Evolutionary conservation across 23 red algal species (phyloP).

Genomic region (Chondrus crispus): DNA sequence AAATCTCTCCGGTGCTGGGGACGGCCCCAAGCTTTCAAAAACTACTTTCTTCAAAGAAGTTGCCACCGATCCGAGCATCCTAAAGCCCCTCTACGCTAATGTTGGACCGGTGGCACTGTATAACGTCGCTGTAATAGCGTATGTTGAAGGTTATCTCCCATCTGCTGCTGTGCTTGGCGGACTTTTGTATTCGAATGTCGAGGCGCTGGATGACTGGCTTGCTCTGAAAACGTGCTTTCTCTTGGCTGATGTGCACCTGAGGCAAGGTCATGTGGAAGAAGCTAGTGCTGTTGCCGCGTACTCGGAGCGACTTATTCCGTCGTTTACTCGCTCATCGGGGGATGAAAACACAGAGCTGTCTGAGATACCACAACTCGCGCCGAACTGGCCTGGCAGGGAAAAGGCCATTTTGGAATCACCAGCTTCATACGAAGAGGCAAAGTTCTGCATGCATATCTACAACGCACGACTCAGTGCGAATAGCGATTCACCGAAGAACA

Average conservation of each 20-base stretch:
- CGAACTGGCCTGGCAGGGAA: slow-evolving; percentile 26
- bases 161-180: neutral
- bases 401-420: slow-evolving; percentile 16
- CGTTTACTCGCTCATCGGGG: neutral
- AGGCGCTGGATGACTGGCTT: slow-evolving; percentile 70
- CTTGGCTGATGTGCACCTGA: slow-evolving; percentile 38
- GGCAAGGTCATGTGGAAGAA: neutral
- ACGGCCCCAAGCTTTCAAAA: slow-evolving; percentile 5
- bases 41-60: slow-evolving; percentile 7
- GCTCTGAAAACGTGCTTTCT: slow-evolving; percentile 53
- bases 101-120: slow-evolving; percentile 46
- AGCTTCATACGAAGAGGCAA: slow-evolving; percentile 31
- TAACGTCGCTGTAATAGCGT: slow-evolving; percentile 57
- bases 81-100: slow-evolving; percentile 13
- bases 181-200: slow-evolving; percentile 40
- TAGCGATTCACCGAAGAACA: neutral
- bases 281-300: slow-evolving; percentile 16
- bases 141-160: slow-evolving; percentile 6
- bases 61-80: neutral
- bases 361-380: slow-evolving; percentile 12
- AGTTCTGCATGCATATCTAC: slow-evolving; percentile 57
- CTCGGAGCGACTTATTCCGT: slow-evolving; percentile 27
- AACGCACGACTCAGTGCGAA: slow-evolving; percentile 38
- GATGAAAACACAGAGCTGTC: slow-evolving; percentile 1
- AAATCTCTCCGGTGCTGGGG: neutral